Evolutionary conservation across 345 rosid genomes (phyloP), one percentile per base, ranked within the genome.

Genomic region (Salix caprea): DNA sequence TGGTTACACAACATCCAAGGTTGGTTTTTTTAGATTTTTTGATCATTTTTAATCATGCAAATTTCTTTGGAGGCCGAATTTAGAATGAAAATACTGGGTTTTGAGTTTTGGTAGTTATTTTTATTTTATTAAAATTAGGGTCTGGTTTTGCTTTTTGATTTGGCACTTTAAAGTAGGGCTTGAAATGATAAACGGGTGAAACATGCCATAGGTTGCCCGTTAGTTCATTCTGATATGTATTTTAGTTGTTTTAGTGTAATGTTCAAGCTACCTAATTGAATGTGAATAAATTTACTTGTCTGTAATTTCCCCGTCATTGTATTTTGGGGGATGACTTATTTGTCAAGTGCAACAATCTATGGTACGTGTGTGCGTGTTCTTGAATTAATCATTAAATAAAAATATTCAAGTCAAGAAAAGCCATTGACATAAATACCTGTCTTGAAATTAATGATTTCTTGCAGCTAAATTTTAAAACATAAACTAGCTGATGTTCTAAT

Each of bases 1-100:
- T 81, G 98, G 99, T 70, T 95, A 93, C 87, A 93, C 94, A 5
- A 81, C 99, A 60, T 90, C 99, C 52, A 95, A 93, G 98, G 99
- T 93, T 82, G 76, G 87, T 81, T 1, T 36, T 42, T 34, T 15
- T 11, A 48, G 40, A 67, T 7, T 42, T 56, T 34, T 42, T 73
- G 21, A 30, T 34, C 36, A 11, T 36, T 65, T 30, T 18, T 24
- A 39, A 16, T 12, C 30, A 19, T 28, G 54, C 30, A 39, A 10
- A 39, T 40, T 34, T 50, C 8, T 6, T 24, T 46, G 12, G 48
- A 62, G 79, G 32, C 26, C 24, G 5, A 32, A 46, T 24, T 40
- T 13, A 37, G 71, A 9, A 18, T 56, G 24, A 54, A 11, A 10
- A 37, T 4, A 34, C 28, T 32, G 72, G 28, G 18, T 34, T 19